Evolutionary conservation across 2,329 filamentous ascomycete genomes (phyloP).

Genomic region (Lasiodiplodia theobromae): DNA sequence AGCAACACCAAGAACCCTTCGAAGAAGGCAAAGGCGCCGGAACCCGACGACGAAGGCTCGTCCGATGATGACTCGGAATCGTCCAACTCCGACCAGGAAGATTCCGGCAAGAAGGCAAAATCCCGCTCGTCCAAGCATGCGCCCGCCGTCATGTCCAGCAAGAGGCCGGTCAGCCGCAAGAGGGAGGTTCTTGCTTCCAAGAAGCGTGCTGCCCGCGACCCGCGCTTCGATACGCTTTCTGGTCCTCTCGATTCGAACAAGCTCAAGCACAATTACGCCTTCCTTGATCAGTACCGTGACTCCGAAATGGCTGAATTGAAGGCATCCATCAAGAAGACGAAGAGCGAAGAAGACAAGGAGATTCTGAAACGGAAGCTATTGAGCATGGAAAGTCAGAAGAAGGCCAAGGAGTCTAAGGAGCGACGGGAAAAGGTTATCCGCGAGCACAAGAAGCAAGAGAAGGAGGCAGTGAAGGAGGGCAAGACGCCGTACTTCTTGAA

Average conservation of each 20-base stretch:
- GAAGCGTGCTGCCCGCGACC: slow-evolving; percentile 74
- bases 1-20: slow-evolving; percentile 33
- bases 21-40: slow-evolving; percentile 33
- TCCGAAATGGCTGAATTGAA: slow-evolving; percentile 82
- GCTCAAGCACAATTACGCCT: slow-evolving; percentile 78
- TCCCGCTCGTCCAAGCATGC: slow-evolving; percentile 82
- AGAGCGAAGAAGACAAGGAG: slow-evolving; percentile 70
- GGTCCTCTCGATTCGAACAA: slow-evolving; percentile 65
- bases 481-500: slow-evolving; percentile 87
- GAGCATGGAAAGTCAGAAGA: slow-evolving; percentile 79
- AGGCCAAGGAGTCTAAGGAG: slow-evolving; percentile 73
- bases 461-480: slow-evolving; percentile 82
- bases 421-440: slow-evolving; percentile 72
- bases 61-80: slow-evolving; percentile 29
- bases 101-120: slow-evolving; percentile 45
- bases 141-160: slow-evolving; percentile 81
- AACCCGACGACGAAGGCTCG: slow-evolving; percentile 32
- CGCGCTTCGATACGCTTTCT: slow-evolving; percentile 79
- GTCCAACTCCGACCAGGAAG: slow-evolving; percentile 32
- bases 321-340: slow-evolving; percentile 70
- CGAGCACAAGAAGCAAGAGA: slow-evolving; percentile 82
- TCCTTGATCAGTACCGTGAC: slow-evolving; percentile 84
- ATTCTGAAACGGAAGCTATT: slow-evolving; percentile 74
- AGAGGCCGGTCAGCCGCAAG: slow-evolving; percentile 80
- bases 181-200: slow-evolving; percentile 73